Conservation (phyloP, 495 filamentous ascomycete genomes). For the Aspergillus wentii region DNA sequence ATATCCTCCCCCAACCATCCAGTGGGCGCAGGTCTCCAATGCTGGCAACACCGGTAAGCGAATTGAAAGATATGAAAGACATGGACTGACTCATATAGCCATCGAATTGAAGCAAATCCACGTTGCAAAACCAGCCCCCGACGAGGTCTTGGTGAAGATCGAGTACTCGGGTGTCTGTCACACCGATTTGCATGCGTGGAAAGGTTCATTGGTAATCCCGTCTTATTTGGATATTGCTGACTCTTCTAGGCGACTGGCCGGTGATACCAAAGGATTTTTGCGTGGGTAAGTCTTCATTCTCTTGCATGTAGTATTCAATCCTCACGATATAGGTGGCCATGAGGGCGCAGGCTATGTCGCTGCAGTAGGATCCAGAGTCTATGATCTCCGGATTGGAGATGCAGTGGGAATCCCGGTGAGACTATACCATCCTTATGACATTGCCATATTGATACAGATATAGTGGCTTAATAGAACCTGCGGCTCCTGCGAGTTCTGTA, state of each 20-base stretch:
- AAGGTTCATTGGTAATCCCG: conserved; percentile 32
- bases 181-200: conserved; percentile 72
- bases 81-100: neutral
- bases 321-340: conserved; percentile 1
- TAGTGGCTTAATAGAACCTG: conserved; percentile 10
- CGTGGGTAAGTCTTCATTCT: conserved; percentile 1
- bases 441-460: neutral
- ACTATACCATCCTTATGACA: neutral
- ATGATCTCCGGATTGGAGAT: conserved; percentile 4
- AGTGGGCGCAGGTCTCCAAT: no score
- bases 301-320: neutral
- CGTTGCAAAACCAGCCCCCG: conserved; percentile 65
- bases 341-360: conserved; percentile 4
- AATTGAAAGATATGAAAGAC: no score
- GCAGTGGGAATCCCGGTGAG: conserved; percentile 7
- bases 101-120: conserved; percentile 59
- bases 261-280: conserved; percentile 1
- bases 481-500: conserved; percentile 11
- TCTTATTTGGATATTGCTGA: neutral
- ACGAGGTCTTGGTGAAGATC: conserved; percentile 81
- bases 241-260: conserved; percentile 2
- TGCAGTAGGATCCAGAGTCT: neutral
- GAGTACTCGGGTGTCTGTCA: conserved; percentile 87
- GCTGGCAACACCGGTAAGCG: no score
- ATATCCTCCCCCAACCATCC: no score